A percentile compares a stretch with the other conserved stretches of the same genome.
These are phyloP conservation scores for Dioscorea dumetorum DNA, from an alignment of 106 monocot species.

Conservation along the genomic window DNA sequence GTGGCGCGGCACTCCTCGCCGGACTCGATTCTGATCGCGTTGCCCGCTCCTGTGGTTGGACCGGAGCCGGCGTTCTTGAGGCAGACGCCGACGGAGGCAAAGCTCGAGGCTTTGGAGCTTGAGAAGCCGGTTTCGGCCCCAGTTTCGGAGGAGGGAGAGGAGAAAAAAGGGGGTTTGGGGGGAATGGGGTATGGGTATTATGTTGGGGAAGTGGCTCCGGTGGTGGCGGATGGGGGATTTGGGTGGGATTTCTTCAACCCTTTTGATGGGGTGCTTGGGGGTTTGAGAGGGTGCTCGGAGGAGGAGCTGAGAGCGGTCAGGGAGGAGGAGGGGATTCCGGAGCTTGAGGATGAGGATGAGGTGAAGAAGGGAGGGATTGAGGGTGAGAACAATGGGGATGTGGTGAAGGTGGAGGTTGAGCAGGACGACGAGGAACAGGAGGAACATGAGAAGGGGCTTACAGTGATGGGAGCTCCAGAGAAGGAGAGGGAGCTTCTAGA, in stretches of 20 bases:
- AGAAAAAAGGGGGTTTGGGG: neutral
- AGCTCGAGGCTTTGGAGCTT: constrained; percentile 27
- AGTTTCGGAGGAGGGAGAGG: constrained; percentile 5
- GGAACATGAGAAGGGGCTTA: constrained; percentile 35
- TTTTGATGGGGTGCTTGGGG: constrained; percentile 49
- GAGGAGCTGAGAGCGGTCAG: constrained; percentile 74
- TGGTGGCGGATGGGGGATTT: constrained; percentile 20
- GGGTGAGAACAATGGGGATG: neutral
- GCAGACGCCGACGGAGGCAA: constrained; percentile 41
- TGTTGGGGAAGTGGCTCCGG: constrained; percentile 5
- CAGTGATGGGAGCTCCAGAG: constrained; percentile 21
- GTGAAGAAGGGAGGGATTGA: constrained; percentile 4
- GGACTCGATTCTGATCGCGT: constrained; percentile 43
- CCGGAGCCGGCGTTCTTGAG: constrained; percentile 15
- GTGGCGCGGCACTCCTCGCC: constrained; percentile 72
- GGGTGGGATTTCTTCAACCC: constrained; percentile 99
- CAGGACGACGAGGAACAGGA: neutral
- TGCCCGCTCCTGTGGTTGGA: constrained; percentile 28
- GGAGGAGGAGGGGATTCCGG: constrained; percentile 88
- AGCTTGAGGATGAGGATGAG: constrained; percentile 60
- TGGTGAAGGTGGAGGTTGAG: constrained; percentile 6
- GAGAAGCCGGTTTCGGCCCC: neutral
- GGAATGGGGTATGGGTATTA: constrained; percentile 42
- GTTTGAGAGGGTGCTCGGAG: constrained; percentile 33
- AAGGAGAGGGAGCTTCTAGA: constrained; percentile 79